Base-by-base conservation (phyloP, 495 filamentous ascomycete genomes). In the Aspergillus bertholletiae region DNA sequence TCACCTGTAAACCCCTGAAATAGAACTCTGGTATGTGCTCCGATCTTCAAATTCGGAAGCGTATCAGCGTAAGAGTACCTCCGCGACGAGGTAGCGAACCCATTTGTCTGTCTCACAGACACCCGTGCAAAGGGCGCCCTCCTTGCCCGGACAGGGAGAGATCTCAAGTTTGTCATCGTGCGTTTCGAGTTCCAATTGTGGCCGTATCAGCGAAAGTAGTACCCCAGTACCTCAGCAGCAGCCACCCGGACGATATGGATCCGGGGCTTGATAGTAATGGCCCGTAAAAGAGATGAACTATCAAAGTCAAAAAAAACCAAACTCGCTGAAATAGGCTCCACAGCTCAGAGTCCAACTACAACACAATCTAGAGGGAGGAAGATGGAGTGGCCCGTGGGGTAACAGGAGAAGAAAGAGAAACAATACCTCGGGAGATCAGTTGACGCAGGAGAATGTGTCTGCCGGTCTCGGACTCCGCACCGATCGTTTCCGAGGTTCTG, bases 1-100 rank as follows among this genome's bases (percentile, higher is more conserved):
- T 43, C 59, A 78, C 92, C 92, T 23, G 91, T 96, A 68, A 95
- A 96, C 0, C 92, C 91, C 70, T 96, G 91, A 62, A 88, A 96
- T 44, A 96, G 83, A 34, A 96, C 89, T 12, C 82, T 75, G 0
- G 92, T 96, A 67, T 92, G 81, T 7, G 78, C 77, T 4, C 87
- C 87, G 51, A 96, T 90, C 51, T 85, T 90, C 35, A 96, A 76
- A 55, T 91, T 90, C 1, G 74, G 73, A 6, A 92, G 79, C 0
- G 91, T 96, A 56, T 87, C 80, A 12, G 77, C 74, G 65, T 86
- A 86, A 30, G 59, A 65, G 5, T 64, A 47, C 0, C 26, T 52
- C 52, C 60, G 60, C 7, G 67, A 57, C 3, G 70, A 73, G 3
- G 69, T 73, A 2, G 77, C 78, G 56, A 83, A 83, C 5, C 53